phyloP scores from a whole-genome alignment of 2,329 filamentous ascomycete species.

The Cryphonectria nitschkei region DNA sequence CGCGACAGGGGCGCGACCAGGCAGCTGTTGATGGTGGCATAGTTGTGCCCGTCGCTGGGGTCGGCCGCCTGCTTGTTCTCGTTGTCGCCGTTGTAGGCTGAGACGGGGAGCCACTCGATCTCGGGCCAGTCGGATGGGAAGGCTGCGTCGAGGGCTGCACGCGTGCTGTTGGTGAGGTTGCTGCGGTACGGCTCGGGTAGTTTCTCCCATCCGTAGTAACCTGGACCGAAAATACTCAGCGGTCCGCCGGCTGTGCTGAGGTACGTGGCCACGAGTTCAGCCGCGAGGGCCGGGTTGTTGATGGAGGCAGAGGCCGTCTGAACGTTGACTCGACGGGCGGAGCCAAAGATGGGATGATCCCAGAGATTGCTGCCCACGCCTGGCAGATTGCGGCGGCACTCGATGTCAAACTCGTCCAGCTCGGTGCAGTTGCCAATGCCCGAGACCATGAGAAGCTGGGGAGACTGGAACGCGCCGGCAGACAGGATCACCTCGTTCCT shows the following conservation, averaged over 20 bases:
- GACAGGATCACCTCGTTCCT: conserved; percentile 46
- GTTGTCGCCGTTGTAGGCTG: conserved; percentile 20
- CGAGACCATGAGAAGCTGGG: conserved; percentile 41
- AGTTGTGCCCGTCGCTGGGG: conserved; percentile 17
- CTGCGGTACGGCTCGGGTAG: conserved; percentile 18
- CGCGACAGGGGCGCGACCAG: conserved; percentile 36
- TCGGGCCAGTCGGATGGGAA: conserved; percentile 24
- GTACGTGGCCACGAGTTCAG: conserved; percentile 6
- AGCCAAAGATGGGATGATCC: conserved; percentile 21
- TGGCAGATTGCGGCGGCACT: conserved; percentile 32
- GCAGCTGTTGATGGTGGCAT: conserved; percentile 16
- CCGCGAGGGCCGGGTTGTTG: conserved; percentile 11
- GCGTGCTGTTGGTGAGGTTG: conserved; percentile 15
- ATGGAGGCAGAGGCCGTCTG: conserved; percentile 12
- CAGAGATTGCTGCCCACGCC: conserved; percentile 33
- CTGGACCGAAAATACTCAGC: conserved; percentile 21
- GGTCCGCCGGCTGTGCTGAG: conserved; percentile 6
- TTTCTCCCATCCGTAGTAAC: conserved; percentile 25
- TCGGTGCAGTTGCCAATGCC: conserved; percentile 39
- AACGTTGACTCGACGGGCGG: conserved; percentile 16
- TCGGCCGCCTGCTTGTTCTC: conserved; percentile 20
- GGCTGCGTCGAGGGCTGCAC: conserved; percentile 14
- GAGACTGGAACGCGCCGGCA: conserved; percentile 47
- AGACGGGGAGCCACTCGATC: conserved; percentile 21
- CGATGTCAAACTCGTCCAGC: conserved; percentile 38